Base-by-base conservation (phyloP, 148 eudicot genomes). In the Bassia scoparia region DNA sequence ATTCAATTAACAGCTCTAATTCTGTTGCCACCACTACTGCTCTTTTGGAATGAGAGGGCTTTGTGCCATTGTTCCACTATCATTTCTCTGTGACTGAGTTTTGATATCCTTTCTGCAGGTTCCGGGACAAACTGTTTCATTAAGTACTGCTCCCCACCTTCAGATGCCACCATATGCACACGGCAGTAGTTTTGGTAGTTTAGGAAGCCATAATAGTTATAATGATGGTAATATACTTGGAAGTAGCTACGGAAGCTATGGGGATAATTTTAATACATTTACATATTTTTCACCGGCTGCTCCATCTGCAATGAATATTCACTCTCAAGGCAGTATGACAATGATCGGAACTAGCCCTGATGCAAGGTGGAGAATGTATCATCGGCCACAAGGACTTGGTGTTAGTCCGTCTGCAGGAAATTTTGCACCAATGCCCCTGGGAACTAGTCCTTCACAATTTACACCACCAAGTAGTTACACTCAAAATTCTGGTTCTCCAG, bases 181-280 rank as follows among this genome's bases (percentile, higher is more conserved):
- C 78, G 85, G 87, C n/a, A 85, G 85, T 78, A 96, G 97, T 76
- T 92, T 88, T 83, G 97, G 99, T 59, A 96, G 99, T 81, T 79
- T 92, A 74, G 99, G 99, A 71, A 92, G 97, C 82, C 93, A 91
- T 86, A 94, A 89, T 73, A 95, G 99, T 79, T 95, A 90, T 75
- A 84, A 84, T 68, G 97, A 96, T 73, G 86, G 90, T 79, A 71
- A 83, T 67, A 87, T 81, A 60, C 76, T 88, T 65, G 97, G 96
- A 67, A 89, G 93, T 85, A 95, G 97, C 77, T 85, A 84, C 61
- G 97, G 98, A 61, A 94, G 98, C 87, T 89, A 89, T 76, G 97
- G 97, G 65, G 99, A 95, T 71, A 88, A 84, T 72, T 80, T 70
- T 76, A 87, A 86, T 73, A 73, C 92, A 75, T 84, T 78, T 72